Percentiles rank a stretch among this genome's conserved stretches.
phyloP scores from a whole-genome alignment of 106 monocot genomes.

The Dioscorea zingiberensis region DNA sequence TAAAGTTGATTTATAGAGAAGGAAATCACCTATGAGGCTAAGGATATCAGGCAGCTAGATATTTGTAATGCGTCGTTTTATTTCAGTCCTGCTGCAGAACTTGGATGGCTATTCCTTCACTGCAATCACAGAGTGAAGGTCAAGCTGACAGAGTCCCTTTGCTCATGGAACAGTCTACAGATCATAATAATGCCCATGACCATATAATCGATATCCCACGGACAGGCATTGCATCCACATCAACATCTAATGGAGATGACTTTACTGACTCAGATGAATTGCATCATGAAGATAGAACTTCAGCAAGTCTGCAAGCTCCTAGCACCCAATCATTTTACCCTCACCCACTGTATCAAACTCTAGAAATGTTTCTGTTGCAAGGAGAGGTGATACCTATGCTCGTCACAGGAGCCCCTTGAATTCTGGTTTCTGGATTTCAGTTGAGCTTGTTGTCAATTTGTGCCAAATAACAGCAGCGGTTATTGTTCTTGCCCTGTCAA shows the following conservation, averaged over 20 bases:
- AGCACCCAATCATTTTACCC: constrained; percentile 8
- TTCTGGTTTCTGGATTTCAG: constrained; percentile 71
- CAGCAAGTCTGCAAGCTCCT: constrained; percentile 18
- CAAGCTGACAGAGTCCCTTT: constrained; percentile 22
- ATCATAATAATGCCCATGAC: constrained; percentile 11
- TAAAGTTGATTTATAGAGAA: too few relatives aligned
- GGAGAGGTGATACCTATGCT: constrained; percentile 42
- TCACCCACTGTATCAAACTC: constrained; percentile 16
- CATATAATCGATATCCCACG: constrained; percentile 33
- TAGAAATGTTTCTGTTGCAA: constrained; percentile 28
- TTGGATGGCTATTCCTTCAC: constrained; percentile 29
- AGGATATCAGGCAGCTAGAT: too few relatives aligned
- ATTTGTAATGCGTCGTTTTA: neutral
- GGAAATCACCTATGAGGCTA: too few relatives aligned
- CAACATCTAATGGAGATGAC: constrained; percentile 7
- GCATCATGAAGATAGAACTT: constrained; percentile 22
- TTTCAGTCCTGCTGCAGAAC: neutral
- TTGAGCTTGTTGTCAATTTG: constrained; percentile 56
- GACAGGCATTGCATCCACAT: constrained; percentile 24
- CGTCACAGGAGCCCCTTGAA: constrained; percentile 58
- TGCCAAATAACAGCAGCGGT: constrained; percentile 71
- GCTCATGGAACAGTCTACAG: constrained; percentile 22
- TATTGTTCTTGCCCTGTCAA: constrained; percentile 51
- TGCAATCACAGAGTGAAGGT: constrained; percentile 17
- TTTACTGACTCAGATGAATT: constrained; percentile 19